Evolutionary conservation across 805 yeast species (phyloP).

Genomic region (Kurtzmaniella fragi): DNA sequence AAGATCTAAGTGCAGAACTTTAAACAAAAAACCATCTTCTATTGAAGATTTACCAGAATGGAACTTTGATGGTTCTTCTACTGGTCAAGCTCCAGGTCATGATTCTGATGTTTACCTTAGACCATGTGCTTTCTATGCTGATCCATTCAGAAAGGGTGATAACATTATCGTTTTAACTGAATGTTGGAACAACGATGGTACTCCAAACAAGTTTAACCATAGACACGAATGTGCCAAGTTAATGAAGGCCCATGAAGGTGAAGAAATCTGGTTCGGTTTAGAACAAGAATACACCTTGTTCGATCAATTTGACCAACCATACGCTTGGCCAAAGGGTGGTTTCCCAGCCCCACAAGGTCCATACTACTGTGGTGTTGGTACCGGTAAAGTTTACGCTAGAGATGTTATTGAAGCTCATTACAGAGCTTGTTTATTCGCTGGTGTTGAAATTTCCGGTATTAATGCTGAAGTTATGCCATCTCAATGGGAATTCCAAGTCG

Average conservation of each 20-base stretch:
- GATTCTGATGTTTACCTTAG: slow-evolving; percentile 93
- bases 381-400: slow-evolving; percentile 96
- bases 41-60: slow-evolving; percentile 94
- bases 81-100: slow-evolving; percentile 97
- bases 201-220: slow-evolving; percentile 98
- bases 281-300: slow-evolving; percentile 98
- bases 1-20: slow-evolving; percentile 93
- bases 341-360: slow-evolving; percentile 99
- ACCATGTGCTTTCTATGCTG: slow-evolving; percentile 93
- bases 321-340: slow-evolving; percentile 99
- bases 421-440: slow-evolving; percentile 95
- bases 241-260: slow-evolving; percentile 84
- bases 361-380: slow-evolving; percentile 99
- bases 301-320: slow-evolving; percentile 83
- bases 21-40: slow-evolving; percentile 59
- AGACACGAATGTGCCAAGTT: slow-evolving; percentile 95
- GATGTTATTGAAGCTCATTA: slow-evolving; percentile 99
- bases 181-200: slow-evolving; percentile 98
- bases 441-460: slow-evolving; percentile 88
- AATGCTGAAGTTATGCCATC: slow-evolving; percentile 99
- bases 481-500: slow-evolving; percentile 99
- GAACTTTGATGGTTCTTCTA: slow-evolving; percentile 99
- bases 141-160: slow-evolving; percentile 97
- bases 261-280: slow-evolving; percentile 93
- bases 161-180: slow-evolving; percentile 92